Base-by-base conservation (phyloP, 2,329 filamentous ascomycete genomes). In the Cytospora piceicola region DNA sequence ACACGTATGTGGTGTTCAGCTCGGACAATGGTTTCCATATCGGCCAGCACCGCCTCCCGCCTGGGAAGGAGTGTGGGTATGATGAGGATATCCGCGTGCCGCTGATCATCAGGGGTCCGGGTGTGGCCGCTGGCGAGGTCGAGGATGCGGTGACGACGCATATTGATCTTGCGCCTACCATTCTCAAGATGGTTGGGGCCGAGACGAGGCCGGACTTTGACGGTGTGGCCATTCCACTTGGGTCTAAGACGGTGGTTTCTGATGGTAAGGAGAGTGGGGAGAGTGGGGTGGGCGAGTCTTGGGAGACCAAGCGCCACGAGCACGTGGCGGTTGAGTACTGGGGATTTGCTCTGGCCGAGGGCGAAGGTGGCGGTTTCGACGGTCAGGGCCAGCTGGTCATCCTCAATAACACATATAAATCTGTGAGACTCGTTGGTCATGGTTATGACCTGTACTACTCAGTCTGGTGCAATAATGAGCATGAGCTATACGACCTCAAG, bases 381-480 rank as follows among this genome's bases (percentile, higher is more conserved):
- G 66, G 66, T 4, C 39, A 66, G 12, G 66, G 66, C 0, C 51
- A 66, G 12, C 42, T 61, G 11, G n/a, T 54, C 22, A 29, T 66
- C 1, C 11, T 9, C n/a, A 68, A 68, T 22, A 68, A 66, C 17
- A 87, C 84, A 0, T 88, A 87, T 76, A 87, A 88, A 70, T 79
- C 77, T 0, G 69, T 87, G 6, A 79, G 85, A 9, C 71, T 88
- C 4, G 76, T 85, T 3, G 76, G 79, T 0, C 72, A 81, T 1
- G 74, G 75, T 2, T 89, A 88, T 70, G 84, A 82, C 69, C 71
- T 89, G 7, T 84, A 85, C 66, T 90, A 90, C 72, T 82, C 85
- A 0, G 84, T 89, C 0, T 90, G 88, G 87, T 90, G 88, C 69
- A 88, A 77, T 15, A 85, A 86, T 53, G 86, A 89, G 68, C 82